phyloP scores from a whole-genome alignment of 2,329 filamentous ascomycete genomes.

The Leptoxyphium fumago region DNA sequence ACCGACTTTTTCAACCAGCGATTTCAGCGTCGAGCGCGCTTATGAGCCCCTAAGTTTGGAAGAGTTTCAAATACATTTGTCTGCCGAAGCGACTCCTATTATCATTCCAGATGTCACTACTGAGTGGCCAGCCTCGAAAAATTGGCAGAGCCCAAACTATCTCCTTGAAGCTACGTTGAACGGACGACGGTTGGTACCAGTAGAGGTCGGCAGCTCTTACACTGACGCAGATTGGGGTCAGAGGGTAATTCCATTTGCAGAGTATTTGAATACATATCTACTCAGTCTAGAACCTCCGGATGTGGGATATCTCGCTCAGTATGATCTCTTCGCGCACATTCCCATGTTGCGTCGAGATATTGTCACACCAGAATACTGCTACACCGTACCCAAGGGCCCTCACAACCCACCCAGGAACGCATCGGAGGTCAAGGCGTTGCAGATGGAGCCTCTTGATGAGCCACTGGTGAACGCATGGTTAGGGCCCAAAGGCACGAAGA shows the following conservation, averaged over 20 bases:
- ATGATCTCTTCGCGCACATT: conserved; percentile 74
- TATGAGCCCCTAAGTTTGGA: conserved; percentile 8
- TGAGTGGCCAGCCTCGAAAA: conserved; percentile 65
- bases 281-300: conserved; percentile 9
- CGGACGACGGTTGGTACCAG: conserved; percentile 66
- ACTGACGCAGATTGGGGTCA: conserved; percentile 78
- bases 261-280: conserved; percentile 55
- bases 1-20: conserved; percentile 5
- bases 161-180: conserved; percentile 58
- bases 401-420: conserved; percentile 58
- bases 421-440: conserved; percentile 3
- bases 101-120: conserved; percentile 52
- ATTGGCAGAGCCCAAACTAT: conserved; percentile 63
- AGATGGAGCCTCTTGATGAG: conserved; percentile 24
- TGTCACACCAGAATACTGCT: conserved; percentile 70
- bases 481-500: conserved; percentile 74
- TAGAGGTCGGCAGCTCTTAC: conserved; percentile 72
- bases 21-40: conserved; percentile 3
- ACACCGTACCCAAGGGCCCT: conserved; percentile 48
- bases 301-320: conserved; percentile 78
- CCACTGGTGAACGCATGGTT: conserved; percentile 86
- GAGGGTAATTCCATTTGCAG: conserved; percentile 56
- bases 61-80: conserved; percentile 17
- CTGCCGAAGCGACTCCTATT: conserved; percentile 35
- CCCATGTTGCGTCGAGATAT: conserved; percentile 65